A percentile compares a stretch with the other conserved stretches of the same genome.
These are phyloP conservation scores for Ascochyta clinopodiicola DNA, from an alignment of 2,329 filamentous ascomycete genomes.

Conservation along the genomic window DNA sequence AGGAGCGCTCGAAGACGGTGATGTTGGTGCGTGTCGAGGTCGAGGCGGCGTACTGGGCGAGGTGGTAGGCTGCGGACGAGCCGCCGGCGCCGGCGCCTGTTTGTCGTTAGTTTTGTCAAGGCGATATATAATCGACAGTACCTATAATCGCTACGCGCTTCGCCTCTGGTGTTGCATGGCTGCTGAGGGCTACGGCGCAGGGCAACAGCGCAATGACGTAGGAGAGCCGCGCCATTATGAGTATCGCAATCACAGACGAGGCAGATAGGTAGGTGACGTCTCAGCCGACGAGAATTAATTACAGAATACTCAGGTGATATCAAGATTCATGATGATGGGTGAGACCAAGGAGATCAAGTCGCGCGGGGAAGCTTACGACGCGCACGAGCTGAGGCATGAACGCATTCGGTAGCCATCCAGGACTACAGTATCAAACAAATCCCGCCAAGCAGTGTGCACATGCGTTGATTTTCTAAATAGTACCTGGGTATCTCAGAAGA, in stretches of 20 bases:
- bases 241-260: not conserved
- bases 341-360: not conserved
- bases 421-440: not conserved
- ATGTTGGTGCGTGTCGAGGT: slow-evolving; percentile 72
- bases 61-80: slow-evolving; percentile 83
- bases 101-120: slow-evolving; percentile 10
- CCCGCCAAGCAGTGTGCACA: not conserved
- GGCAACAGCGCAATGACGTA: slow-evolving; percentile 25
- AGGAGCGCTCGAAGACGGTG: slow-evolving; percentile 83
- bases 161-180: slow-evolving; percentile 12
- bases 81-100: slow-evolving; percentile 88
- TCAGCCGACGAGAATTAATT: not conserved
- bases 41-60: slow-evolving; percentile 72
- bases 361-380: slow-evolving; percentile 6
- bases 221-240: slow-evolving; percentile 21
- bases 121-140: slow-evolving; percentile 8
- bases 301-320: not conserved
- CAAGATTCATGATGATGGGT: not conserved
- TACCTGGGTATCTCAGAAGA: no score
- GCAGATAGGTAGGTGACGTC: not conserved
- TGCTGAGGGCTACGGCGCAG: slow-evolving; percentile 26
- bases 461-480: not conserved
- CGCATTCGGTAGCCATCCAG: not conserved
- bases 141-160: slow-evolving; percentile 51
- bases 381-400: slow-evolving; percentile 10